phyloP scores from a whole-genome alignment of 2,329 filamentous ascomycete species.

The Dothistroma septosporum region DNA sequence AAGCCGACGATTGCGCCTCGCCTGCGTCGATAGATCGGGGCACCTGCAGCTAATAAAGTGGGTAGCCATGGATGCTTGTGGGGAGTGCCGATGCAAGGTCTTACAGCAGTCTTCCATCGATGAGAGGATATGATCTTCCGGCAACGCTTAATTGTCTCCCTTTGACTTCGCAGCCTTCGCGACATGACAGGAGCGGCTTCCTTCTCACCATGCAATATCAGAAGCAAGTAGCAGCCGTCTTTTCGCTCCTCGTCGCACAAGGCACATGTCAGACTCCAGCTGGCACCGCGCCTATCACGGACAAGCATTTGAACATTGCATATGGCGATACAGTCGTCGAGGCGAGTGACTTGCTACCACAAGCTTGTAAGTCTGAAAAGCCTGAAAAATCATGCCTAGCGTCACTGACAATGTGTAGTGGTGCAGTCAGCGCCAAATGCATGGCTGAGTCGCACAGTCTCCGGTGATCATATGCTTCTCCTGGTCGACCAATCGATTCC shows the following conservation, averaged over 20 bases:
- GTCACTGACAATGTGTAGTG: slow-evolving; percentile 5
- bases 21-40: no score
- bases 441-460: slow-evolving; percentile 8
- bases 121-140: neutral
- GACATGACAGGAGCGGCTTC: neutral
- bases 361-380: neutral
- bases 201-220: neutral
- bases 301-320: neutral
- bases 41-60: neutral
- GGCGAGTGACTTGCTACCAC: slow-evolving; percentile 7
- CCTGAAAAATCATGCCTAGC: neutral
- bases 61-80: neutral
- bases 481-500: slow-evolving; percentile 28
- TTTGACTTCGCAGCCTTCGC: neutral
- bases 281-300: slow-evolving; percentile 3
- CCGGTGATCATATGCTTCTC: slow-evolving; percentile 24
- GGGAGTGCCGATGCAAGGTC: neutral
- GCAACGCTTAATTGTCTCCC: neutral
- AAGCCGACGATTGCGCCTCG: neutral
- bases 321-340: slow-evolving; percentile 4
- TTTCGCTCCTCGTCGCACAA: neutral
- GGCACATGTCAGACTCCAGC: slow-evolving; percentile 8
- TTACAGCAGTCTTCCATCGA: neutral
- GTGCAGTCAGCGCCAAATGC: slow-evolving; percentile 8
- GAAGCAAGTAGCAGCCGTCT: neutral